Percentiles rank a stretch among this genome's conserved stretches.
Evolutionary conservation across 2,329 filamentous ascomycete genomes (phyloP).

Genomic region (Ceratocystiopsis minuta): DNA sequence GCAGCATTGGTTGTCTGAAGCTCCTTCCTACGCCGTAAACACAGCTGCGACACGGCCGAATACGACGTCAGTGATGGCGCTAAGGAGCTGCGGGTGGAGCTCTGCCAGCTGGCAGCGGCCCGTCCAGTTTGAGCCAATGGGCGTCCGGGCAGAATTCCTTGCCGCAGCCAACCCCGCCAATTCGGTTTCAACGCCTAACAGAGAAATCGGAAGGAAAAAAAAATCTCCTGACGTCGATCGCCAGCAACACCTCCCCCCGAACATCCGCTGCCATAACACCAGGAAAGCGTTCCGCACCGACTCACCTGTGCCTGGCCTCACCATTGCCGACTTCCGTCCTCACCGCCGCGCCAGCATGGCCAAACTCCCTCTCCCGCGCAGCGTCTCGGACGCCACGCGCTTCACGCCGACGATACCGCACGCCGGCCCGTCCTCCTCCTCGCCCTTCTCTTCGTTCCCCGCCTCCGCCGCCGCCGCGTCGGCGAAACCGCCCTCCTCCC

Average conservation of each 20-base stretch:
- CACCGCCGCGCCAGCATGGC: constrained; percentile 3
- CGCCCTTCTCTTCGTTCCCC: constrained; percentile 5
- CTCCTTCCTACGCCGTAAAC: no score
- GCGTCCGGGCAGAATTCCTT: no score
- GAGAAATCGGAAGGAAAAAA: not conserved
- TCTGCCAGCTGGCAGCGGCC: no score
- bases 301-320: not conserved
- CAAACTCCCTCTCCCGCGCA: constrained; percentile 29
- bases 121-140: no score
- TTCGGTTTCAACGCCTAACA: no score
- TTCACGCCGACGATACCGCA: constrained; percentile 56
- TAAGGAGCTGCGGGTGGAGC: no score
- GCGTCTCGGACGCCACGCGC: constrained; percentile 62
- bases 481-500: not conserved
- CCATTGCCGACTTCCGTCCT: not conserved
- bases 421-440: constrained; percentile 25
- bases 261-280: not conserved
- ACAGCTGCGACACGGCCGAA: no score
- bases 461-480: constrained; percentile 2
- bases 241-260: not conserved
- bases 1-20: no score
- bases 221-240: constrained; percentile 1
- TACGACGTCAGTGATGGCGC: no score
- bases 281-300: no score
- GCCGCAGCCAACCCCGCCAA: no score